A percentile compares a stretch with the other conserved stretches of the same genome.
These are phyloP conservation scores for Ustilago esculenta DNA, from an alignment of 1,284 basidiomycete genomes.

Conservation along the genomic window DNA sequence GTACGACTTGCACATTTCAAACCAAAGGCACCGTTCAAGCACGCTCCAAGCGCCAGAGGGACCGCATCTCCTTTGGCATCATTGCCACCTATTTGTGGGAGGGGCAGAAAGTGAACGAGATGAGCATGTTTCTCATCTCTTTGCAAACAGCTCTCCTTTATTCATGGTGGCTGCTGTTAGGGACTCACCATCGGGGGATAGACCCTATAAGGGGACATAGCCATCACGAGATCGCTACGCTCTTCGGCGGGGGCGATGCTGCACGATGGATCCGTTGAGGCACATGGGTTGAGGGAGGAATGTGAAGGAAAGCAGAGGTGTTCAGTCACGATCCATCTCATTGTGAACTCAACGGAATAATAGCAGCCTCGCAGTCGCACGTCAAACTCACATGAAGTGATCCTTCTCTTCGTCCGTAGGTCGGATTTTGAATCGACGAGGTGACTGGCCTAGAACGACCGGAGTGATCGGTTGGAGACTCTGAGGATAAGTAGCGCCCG, in stretches of 20 bases:
- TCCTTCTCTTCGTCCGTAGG: background rate
- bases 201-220: slow-evolving; percentile 6
- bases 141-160: too few relatives aligned
- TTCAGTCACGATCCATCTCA: too few relatives aligned
- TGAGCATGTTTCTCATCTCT: background rate
- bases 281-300: too few relatives aligned
- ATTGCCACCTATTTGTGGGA: too few relatives aligned
- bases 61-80: background rate
- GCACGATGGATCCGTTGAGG: too few relatives aligned
- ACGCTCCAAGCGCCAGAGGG: slow-evolving; percentile 12
- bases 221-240: background rate
- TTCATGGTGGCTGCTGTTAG: too few relatives aligned
- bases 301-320: too few relatives aligned
- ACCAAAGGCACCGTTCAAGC: too few relatives aligned
- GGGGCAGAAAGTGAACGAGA: background rate
- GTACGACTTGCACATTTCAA: too few relatives aligned
- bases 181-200: slow-evolving; percentile 5
- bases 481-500: slow-evolving; percentile 1
- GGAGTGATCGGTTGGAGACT: background rate
- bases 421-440: background rate
- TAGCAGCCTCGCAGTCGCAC: too few relatives aligned
- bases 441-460: background rate
- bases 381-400: background rate
- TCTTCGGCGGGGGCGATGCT: background rate
- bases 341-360: too few relatives aligned